Conservation (phyloP, 2,329 filamentous ascomycete species). For the Trematosphaeria pertusa region DNA sequence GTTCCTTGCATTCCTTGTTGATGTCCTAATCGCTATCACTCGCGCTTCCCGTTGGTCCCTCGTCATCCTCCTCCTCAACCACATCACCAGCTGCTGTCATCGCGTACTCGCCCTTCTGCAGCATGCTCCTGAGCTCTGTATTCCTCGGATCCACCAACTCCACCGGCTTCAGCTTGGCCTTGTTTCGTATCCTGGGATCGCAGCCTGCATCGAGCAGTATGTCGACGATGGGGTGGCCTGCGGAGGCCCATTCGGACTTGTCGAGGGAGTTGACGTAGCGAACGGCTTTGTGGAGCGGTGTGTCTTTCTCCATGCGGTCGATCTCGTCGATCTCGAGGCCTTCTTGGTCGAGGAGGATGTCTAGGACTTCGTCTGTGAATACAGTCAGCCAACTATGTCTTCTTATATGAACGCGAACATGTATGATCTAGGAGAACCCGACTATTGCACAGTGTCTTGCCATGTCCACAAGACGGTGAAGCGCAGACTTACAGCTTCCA, state of each 20-base stretch:
- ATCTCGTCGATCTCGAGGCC: conserved; percentile 84
- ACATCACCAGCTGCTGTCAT: conserved; percentile 56
- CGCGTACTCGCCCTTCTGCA: conserved; percentile 75
- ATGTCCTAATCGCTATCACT: conserved; percentile 55
- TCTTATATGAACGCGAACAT: too few species aligned
- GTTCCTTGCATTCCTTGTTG: background rate
- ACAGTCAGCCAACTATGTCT: conserved; percentile 11
- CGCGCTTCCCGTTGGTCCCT: conserved; percentile 55
- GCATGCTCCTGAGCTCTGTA: conserved; percentile 64
- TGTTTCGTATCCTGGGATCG: conserved; percentile 70
- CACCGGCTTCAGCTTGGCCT: conserved; percentile 72
- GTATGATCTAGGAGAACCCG: too few species aligned
- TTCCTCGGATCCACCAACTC: conserved; percentile 79
- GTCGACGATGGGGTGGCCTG: conserved; percentile 71
- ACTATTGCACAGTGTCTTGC: too few species aligned
- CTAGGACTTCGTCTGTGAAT: conserved; percentile 74
- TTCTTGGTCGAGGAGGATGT: conserved; percentile 81
- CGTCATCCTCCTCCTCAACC: conserved; percentile 56
- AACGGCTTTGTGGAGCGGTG: conserved; percentile 79
- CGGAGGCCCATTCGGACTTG: conserved; percentile 68
- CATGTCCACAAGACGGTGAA: too few species aligned
- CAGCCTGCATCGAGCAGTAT: conserved; percentile 85
- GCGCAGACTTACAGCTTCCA: conserved; percentile 75
- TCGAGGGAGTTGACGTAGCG: conserved; percentile 76
- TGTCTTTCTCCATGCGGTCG: conserved; percentile 75